Percentiles rank a stretch among this genome's conserved stretches.
phyloP scores from a whole-genome alignment of 345 rosid genomes.

The Durio zibethinus region DNA sequence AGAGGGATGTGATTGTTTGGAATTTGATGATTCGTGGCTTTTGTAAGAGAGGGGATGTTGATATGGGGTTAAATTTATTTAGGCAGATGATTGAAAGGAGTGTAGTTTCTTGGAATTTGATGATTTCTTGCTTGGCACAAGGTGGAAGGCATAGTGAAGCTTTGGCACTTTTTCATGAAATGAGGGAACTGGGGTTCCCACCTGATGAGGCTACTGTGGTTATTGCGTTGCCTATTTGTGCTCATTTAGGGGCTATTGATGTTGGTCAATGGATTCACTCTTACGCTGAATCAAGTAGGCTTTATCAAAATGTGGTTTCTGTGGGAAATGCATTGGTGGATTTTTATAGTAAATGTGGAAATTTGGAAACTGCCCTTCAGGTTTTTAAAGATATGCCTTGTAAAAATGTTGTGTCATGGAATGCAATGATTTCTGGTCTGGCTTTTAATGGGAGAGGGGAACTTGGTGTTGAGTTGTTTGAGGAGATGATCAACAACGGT shows the following conservation, averaged over 20 bases:
- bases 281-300: conserved; percentile 43
- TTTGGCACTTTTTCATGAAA: conserved; percentile 50
- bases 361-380: conserved; percentile 39
- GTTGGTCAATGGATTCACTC: conserved; percentile 51
- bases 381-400: conserved; percentile 43
- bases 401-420: conserved; percentile 63
- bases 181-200: conserved; percentile 51
- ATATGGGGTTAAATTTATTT: conserved; percentile 46
- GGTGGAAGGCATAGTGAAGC: conserved; percentile 60
- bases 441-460: conserved; percentile 61
- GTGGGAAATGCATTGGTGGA: conserved; percentile 67
- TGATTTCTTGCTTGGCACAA: conserved; percentile 55
- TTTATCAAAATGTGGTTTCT: conserved; percentile 32
- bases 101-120: conserved; percentile 64
- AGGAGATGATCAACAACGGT: conserved; percentile 45
- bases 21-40: conserved; percentile 65
- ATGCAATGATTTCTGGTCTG: conserved; percentile 59
- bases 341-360: conserved; percentile 61
- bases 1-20: conserved; percentile 54
- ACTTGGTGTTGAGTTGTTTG: conserved; percentile 47
- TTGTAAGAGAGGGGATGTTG: conserved; percentile 50
- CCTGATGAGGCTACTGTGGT: conserved; percentile 68
- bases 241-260: conserved; percentile 52
- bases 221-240: conserved; percentile 55
- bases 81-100: conserved; percentile 53